phyloP scores from a whole-genome alignment of 1,284 basidiomycete genomes.

The Ustilago sp. region DNA sequence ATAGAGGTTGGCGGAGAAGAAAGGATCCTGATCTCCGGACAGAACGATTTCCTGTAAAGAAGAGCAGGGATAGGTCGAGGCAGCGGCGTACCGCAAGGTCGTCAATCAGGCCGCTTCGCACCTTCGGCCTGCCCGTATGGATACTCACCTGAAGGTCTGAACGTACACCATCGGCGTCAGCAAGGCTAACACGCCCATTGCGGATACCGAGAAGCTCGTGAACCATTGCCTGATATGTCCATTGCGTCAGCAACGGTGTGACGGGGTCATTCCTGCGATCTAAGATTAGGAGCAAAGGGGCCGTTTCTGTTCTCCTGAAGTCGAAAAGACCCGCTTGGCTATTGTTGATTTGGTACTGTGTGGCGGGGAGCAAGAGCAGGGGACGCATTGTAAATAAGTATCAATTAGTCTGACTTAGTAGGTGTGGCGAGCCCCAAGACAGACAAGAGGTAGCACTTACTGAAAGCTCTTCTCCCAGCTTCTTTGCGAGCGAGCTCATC shows the following conservation, averaged over 20 bases:
- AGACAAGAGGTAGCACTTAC: conserved; percentile 71
- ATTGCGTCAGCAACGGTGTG: conserved; percentile 95
- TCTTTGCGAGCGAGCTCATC: conserved; percentile 91
- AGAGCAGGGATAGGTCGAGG: not conserved
- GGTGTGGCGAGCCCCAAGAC: not conserved
- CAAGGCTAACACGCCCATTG: conserved; percentile 90
- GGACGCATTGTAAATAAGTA: not conserved
- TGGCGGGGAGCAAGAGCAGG: conserved; percentile 3
- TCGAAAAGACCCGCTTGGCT: conserved; percentile 71
- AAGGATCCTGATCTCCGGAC: conserved; percentile 89
- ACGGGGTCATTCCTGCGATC: conserved; percentile 97
- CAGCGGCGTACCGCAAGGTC: not conserved
- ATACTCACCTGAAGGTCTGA: conserved; percentile 81
- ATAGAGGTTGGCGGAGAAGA: conserved; percentile 91
- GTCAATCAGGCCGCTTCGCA: not conserved
- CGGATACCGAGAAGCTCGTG: conserved; percentile 94
- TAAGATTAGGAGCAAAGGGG: conserved; percentile 73
- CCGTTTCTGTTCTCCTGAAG: conserved; percentile 73
- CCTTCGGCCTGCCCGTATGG: not conserved
- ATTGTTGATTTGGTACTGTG: conserved; percentile 69
- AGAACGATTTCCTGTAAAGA: conserved; percentile 86
- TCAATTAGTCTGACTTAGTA: not conserved
- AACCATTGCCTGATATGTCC: conserved; percentile 99
- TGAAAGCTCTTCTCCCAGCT: conserved; percentile 85
- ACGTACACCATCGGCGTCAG: conserved; percentile 84